These are phyloP conservation scores for Trichoderma orchidacearum DNA, from an alignment of 495 filamentous ascomycete species.

Conservation along the genomic window DNA sequence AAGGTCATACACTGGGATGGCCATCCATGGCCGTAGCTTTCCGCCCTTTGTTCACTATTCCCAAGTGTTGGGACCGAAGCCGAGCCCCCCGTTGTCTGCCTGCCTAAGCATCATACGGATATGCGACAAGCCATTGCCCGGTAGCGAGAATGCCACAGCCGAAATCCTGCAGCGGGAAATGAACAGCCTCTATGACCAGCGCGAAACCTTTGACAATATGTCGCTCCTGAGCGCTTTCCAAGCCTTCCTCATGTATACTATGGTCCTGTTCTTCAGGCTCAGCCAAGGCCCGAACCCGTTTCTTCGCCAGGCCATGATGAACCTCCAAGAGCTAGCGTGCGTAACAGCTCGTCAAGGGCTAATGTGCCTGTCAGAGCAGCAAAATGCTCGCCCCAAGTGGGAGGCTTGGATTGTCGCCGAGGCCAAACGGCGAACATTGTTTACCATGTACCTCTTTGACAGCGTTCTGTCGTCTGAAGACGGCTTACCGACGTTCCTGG, in stretches of 20 bases:
- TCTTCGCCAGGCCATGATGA: constrained; percentile 28
- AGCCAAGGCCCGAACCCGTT: constrained; percentile 10
- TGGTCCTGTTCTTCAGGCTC: constrained; percentile 27
- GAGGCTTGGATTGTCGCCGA: constrained; percentile 35
- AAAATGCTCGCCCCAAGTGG: constrained; percentile 25
- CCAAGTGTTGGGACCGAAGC: constrained; percentile 13
- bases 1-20: constrained; percentile 25
- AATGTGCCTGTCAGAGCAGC: constrained; percentile 25
- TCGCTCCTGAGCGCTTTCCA: constrained; percentile 30
- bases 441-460: constrained; percentile 35
- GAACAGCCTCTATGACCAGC: constrained; percentile 15
- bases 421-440: constrained; percentile 31
- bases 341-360: constrained; percentile 20
- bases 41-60: constrained; percentile 27
- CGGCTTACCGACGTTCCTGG: constrained; percentile 30
- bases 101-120: constrained; percentile 30
- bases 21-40: constrained; percentile 21
- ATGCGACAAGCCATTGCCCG: constrained; percentile 22
- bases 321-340: constrained; percentile 30
- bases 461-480: constrained; percentile 26
- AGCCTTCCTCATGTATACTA: constrained; percentile 32
- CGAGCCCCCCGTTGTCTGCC: constrained; percentile 22
- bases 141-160: constrained; percentile 15
- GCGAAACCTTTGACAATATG: constrained; percentile 19
- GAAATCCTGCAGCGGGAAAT: neutral